Evolutionary conservation across 1,139 yeast genomes (phyloP).

Genomic region (Zygoascus hellenicus): DNA sequence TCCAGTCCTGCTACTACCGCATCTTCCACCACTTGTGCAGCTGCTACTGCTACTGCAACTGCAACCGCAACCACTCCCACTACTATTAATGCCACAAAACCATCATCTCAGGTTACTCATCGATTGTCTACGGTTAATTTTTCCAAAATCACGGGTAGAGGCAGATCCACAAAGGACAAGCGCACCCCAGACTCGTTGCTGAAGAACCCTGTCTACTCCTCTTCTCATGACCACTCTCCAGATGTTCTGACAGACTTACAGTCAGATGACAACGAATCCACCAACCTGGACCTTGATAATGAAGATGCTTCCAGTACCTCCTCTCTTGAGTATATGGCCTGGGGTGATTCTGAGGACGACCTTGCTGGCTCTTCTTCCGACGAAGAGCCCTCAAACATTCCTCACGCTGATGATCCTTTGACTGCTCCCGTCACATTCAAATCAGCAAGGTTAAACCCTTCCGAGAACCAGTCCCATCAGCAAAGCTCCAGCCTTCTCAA

Average conservation of each 20-base stretch:
- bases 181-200: background rate
- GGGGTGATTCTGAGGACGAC: constrained; percentile 1
- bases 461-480: background rate
- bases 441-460: constrained; percentile 7
- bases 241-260: too few relatives aligned
- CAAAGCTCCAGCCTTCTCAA: background rate
- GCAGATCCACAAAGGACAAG: background rate
- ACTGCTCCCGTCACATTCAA: background rate
- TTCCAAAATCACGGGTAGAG: background rate
- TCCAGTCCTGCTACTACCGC: background rate
- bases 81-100: background rate
- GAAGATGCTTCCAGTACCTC: background rate
- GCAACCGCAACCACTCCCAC: constrained; percentile 7
- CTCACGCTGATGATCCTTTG: background rate
- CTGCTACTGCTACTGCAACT: constrained; percentile 5
- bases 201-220: background rate
- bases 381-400: background rate
- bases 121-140: background rate
- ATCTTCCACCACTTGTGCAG: constrained; percentile 1
- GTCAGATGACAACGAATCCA: background rate
- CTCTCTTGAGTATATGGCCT: constrained; percentile 1
- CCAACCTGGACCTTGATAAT: background rate
- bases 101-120: background rate
- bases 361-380: background rate
- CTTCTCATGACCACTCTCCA: background rate